These are phyloP conservation scores for Conidiobolus incongruus DNA, from an alignment of 371 early-diverging fungal species.

Conservation along the genomic window DNA sequence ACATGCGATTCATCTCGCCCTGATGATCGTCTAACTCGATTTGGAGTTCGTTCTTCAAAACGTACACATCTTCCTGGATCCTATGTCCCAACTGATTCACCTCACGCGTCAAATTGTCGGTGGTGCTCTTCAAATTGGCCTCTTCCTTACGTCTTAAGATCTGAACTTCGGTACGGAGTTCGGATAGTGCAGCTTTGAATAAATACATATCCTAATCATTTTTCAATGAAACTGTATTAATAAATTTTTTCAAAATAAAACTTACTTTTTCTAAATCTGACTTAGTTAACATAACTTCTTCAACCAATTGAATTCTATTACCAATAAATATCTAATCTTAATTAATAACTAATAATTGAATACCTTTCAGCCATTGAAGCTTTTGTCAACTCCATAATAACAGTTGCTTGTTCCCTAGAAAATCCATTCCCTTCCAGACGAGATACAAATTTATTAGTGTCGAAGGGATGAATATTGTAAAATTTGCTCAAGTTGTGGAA, in stretches of 20 bases:
- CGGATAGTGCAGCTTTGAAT: conserved; percentile 52
- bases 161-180: conserved; percentile 70
- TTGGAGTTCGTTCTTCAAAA: conserved; percentile 60
- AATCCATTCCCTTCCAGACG: conserved; percentile 5
- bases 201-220: conserved; percentile 37
- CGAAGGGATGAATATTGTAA: conserved; percentile 1
- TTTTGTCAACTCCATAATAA: conserved; percentile 3
- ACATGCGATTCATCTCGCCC: conserved; percentile 55
- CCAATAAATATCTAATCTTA: too few relatives aligned
- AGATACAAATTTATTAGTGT: conserved; percentile 5
- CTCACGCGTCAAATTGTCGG: conserved; percentile 48
- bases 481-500: too few relatives aligned
- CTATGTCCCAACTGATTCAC: conserved; percentile 50
- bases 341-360: too few relatives aligned
- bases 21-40: conserved; percentile 80
- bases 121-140: conserved; percentile 43
- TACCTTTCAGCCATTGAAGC: conserved; percentile 5
- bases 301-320: background rate
- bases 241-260: background rate
- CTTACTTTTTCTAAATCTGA: conserved; percentile 7
- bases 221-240: background rate
- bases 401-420: conserved; percentile 4
- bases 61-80: conserved; percentile 45
- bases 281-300: conserved; percentile 7
- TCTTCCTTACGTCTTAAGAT: conserved; percentile 70